phyloP scores from a whole-genome alignment of 352 stramenopile genomes.

The Globisporangium cystogenes region DNA sequence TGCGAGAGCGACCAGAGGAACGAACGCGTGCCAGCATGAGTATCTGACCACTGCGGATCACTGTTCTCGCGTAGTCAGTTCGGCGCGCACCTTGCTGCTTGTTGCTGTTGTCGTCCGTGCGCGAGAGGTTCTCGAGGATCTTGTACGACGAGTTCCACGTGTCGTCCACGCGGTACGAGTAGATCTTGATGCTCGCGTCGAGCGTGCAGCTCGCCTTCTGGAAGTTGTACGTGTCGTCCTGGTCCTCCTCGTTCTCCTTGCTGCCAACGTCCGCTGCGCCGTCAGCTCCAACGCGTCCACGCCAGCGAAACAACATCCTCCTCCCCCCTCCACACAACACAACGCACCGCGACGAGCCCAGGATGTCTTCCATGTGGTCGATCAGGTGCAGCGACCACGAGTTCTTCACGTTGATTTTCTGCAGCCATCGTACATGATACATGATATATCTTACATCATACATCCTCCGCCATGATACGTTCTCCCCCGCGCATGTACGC shows the following conservation, averaged over 20 bases:
- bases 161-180: constrained; percentile 98
- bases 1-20: neutral
- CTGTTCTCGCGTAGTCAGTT: neutral
- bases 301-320: neutral
- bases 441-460: no score
- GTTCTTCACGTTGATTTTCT: constrained; percentile 98
- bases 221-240: constrained; percentile 91
- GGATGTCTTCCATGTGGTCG: constrained; percentile 96
- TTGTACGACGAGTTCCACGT: constrained; percentile 97
- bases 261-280: neutral
- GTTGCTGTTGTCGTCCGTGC: constrained; percentile 43
- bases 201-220: constrained; percentile 97
- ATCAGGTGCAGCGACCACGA: constrained; percentile 96
- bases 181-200: constrained; percentile 99
- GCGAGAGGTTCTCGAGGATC: constrained; percentile 97
- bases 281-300: neutral
- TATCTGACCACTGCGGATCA: no score
- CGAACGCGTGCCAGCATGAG: neutral
- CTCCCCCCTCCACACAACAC: neutral
- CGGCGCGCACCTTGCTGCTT: constrained; percentile 28
- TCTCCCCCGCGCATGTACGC: constrained; percentile 8
- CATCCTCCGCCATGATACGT: neutral
- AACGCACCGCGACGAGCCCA: constrained; percentile 60
- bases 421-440: neutral
- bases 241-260: constrained; percentile 26